Percentiles rank a stretch among this genome's conserved stretches.
Evolutionary conservation across 2,329 filamentous ascomycete species (phyloP).

Genomic region (Grosmannia serpens): DNA sequence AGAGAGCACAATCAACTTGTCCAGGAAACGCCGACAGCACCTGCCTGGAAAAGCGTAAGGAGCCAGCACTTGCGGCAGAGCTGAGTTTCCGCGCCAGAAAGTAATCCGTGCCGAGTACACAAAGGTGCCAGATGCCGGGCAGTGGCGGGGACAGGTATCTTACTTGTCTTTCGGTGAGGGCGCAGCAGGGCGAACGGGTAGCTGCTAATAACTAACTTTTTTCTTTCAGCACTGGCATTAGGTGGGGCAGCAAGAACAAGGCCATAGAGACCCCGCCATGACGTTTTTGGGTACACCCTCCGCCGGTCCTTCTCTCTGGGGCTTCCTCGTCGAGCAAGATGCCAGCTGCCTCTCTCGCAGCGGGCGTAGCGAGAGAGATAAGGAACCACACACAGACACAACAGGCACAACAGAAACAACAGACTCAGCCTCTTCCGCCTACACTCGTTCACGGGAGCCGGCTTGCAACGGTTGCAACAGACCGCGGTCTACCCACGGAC

Average conservation of each 20-base stretch:
- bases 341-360: not conserved
- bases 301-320: not conserved
- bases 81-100: too few species aligned
- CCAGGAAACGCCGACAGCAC: too few species aligned
- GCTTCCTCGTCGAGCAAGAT: not conserved
- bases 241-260: not conserved
- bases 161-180: not conserved
- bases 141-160: not conserved
- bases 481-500: not conserved
- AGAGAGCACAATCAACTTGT: too few species aligned
- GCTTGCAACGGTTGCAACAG: too few species aligned
- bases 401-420: too few species aligned
- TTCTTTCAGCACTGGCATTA: not conserved
- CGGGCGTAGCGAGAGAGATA: not conserved
- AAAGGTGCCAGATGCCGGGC: not conserved
- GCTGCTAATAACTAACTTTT: too few species aligned
- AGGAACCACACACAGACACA: too few species aligned
- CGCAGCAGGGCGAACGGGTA: not conserved
- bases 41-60: too few species aligned
- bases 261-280: not conserved
- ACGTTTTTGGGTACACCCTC: not conserved
- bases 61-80: too few species aligned
- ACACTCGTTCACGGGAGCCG: too few species aligned
- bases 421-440: not conserved
- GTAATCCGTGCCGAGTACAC: too few species aligned